These are phyloP conservation scores for Pelargonium citronellum DNA, from an alignment of 441 rosid species.

Conservation along the genomic window DNA sequence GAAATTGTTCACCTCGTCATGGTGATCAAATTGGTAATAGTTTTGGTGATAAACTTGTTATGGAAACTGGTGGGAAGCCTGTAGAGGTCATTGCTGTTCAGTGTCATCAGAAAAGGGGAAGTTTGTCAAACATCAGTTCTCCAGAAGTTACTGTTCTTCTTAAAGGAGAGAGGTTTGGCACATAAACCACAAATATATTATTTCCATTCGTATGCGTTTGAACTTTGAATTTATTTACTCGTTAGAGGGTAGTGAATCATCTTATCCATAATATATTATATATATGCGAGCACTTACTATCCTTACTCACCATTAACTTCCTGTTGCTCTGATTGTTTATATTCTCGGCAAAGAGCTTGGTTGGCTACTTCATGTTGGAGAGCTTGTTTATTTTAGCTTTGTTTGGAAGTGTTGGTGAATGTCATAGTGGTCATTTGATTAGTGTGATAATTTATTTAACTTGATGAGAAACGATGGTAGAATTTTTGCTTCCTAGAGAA, in stretches of 20 bases:
- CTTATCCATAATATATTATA: not conserved
- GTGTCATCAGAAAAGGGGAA: constrained; percentile 17
- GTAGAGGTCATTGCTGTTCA: constrained; percentile 30
- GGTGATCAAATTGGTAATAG: constrained; percentile 38
- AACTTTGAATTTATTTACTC: constrained; percentile 14
- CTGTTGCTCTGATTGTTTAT: not conserved
- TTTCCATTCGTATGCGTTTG: constrained; percentile 13
- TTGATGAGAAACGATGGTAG: no score
- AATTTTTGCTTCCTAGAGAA: no score
- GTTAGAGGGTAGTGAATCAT: not conserved
- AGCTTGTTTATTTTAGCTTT: no score
- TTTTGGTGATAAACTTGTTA: constrained; percentile 31
- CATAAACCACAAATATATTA: constrained; percentile 17
- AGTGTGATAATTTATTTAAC: no score
- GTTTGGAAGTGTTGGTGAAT: no score
- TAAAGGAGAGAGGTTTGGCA: constrained; percentile 63
- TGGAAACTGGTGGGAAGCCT: constrained; percentile 39
- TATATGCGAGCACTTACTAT: not conserved
- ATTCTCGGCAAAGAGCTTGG: no score
- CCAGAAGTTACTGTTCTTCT: not conserved
- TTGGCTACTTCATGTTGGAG: no score
- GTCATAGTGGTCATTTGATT: no score
- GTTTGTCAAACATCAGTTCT: not conserved
- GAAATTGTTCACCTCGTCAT: constrained; percentile 33
- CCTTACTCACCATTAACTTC: not conserved